These are phyloP conservation scores for Erigeron philadelphicus DNA, from an alignment of 140 eudicot genomes.

Conservation along the genomic window DNA sequence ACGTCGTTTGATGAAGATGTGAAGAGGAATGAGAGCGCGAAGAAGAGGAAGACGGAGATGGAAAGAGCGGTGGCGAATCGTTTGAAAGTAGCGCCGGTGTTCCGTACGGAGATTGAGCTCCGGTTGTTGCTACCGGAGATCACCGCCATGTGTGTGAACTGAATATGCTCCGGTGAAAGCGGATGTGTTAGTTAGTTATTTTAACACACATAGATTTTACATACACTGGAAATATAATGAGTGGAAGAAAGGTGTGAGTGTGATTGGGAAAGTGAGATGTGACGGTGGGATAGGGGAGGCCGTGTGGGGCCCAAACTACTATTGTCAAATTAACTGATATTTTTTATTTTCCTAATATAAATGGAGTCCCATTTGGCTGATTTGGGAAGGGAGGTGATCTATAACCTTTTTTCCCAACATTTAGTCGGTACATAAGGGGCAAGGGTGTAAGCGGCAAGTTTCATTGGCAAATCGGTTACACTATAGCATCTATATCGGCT, in stretches of 20 bases:
- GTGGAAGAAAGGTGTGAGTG: constrained; percentile 20
- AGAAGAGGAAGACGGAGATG: constrained; percentile 36
- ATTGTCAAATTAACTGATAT: neutral
- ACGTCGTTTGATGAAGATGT: constrained; percentile 34
- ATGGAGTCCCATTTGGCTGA: too few species aligned
- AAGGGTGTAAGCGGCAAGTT: too few species aligned
- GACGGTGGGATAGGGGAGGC: constrained; percentile 18
- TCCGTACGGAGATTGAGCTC: constrained; percentile 29
- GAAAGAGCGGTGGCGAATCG: constrained; percentile 33
- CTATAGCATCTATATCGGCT: too few species aligned
- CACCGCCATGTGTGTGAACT: constrained; percentile 35
- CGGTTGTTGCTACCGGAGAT: constrained; percentile 34
- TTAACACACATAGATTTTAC: neutral
- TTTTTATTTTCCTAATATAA: neutral
- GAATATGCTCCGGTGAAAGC: constrained; percentile 20
- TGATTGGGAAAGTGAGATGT: constrained; percentile 17
- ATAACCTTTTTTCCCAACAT: too few species aligned
- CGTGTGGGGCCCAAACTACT: neutral
- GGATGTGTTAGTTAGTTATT: constrained; percentile 8
- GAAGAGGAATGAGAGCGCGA: constrained; percentile 31
- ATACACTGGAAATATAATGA: constrained; percentile 6
- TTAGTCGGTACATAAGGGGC: too few species aligned
- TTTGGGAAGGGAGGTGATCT: too few species aligned
- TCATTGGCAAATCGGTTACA: too few species aligned
- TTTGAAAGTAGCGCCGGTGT: constrained; percentile 28